These are phyloP conservation scores for Schizothecium vesticola DNA, from an alignment of 495 filamentous ascomycete species.

Conservation along the genomic window DNA sequence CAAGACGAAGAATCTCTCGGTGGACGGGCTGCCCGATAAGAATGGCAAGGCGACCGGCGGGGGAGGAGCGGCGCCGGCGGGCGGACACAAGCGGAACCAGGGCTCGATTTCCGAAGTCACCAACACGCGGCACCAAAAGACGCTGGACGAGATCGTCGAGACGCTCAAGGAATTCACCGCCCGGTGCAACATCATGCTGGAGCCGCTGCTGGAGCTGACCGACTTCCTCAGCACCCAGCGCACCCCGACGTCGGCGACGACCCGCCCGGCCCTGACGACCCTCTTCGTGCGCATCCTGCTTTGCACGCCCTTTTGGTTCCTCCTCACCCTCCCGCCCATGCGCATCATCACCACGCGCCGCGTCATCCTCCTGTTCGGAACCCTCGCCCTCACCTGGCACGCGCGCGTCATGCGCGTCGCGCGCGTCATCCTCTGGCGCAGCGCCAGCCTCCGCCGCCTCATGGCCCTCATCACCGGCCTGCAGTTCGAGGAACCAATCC, in stretches of 20 bases:
- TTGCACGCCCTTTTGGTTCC: constrained; percentile 81
- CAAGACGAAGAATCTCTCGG: constrained; percentile 30
- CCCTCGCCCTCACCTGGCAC: constrained; percentile 83
- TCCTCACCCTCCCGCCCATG: constrained; percentile 72
- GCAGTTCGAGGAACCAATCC: constrained; percentile 48
- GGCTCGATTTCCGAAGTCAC: constrained; percentile 52
- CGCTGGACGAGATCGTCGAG: constrained; percentile 94
- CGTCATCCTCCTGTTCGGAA: constrained; percentile 72
- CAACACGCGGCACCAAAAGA: constrained; percentile 66
- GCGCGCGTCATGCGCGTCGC: constrained; percentile 79
- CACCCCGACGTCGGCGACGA: constrained; percentile 87
- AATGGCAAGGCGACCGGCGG: constrained; percentile 38
- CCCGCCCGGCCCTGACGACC: constrained; percentile 81
- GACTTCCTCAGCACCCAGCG: constrained; percentile 90
- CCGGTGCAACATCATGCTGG: constrained; percentile 84
- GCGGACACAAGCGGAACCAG: constrained; percentile 41
- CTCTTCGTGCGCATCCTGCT: constrained; percentile 85
- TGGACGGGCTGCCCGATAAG: constrained; percentile 41
- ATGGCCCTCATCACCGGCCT: constrained; percentile 72
- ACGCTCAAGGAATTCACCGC: constrained; percentile 81
- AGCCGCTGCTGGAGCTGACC: constrained; percentile 80
- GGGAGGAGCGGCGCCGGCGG: constrained; percentile 35
- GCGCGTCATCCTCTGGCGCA: constrained; percentile 87
- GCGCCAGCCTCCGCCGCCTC: constrained; percentile 61
- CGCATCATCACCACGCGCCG: constrained; percentile 83